Percentiles rank a stretch among this genome's conserved stretches.
Evolutionary conservation across 352 stramenopile genomes (phyloP).

Genomic region (Pythium pyrilobum): DNA sequence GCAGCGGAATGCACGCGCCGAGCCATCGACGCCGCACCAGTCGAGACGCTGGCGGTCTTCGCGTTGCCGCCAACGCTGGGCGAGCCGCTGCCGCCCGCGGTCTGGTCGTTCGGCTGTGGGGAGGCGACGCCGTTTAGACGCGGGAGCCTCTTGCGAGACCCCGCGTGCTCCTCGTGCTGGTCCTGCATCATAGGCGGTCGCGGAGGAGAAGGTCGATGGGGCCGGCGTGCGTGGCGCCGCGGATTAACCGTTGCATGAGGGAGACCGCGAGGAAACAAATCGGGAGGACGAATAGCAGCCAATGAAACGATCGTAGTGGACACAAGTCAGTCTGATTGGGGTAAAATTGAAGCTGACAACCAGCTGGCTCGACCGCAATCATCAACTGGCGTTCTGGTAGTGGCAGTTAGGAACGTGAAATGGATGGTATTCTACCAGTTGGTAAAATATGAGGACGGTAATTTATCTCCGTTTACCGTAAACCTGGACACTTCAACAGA

Average conservation of each 20-base stretch:
- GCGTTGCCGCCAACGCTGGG: not conserved
- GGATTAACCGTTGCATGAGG: not conserved
- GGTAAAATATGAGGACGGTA: too few species aligned
- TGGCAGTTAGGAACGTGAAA: too few species aligned
- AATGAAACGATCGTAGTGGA: not conserved
- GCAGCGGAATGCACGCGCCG: not conserved
- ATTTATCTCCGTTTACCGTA: not conserved
- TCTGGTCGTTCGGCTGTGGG: not conserved
- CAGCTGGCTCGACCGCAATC: not conserved
- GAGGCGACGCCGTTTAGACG: not conserved
- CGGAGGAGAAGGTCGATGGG: too few species aligned
- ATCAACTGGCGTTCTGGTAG: too few species aligned
- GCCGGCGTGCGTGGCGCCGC: not conserved
- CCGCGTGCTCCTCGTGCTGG: conserved; percentile 10
- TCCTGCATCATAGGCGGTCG: conserved; percentile 24
- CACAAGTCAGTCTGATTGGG: too few species aligned
- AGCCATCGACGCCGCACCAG: not conserved
- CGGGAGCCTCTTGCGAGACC: conserved; percentile 22
- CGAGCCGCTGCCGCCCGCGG: not conserved
- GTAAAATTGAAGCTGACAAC: not conserved
- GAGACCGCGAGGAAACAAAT: not conserved
- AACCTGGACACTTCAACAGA: conserved; percentile 8
- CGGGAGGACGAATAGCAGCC: not conserved
- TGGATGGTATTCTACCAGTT: not conserved
- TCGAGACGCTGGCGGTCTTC: not conserved